Percentiles rank a stretch among this genome's conserved stretches.
Conservation (phyloP, 2,329 filamentous ascomycete species). For the Pleurostoma richardsiae region DNA sequence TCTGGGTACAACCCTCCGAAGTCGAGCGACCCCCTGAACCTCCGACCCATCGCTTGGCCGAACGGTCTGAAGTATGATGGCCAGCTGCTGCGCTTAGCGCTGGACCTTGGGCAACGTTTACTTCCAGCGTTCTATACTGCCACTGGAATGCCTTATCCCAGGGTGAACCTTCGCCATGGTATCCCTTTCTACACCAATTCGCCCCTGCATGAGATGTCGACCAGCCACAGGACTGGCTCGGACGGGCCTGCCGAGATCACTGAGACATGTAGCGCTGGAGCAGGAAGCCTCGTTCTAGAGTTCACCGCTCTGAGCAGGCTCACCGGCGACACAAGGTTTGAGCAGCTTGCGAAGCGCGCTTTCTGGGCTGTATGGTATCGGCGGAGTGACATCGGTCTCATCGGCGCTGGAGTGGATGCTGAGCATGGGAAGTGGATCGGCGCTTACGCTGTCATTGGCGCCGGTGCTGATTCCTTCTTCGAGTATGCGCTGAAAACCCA, state of each 20-base stretch:
- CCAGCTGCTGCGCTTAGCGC: constrained; percentile 82
- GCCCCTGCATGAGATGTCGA: constrained; percentile 60
- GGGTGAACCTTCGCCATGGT: constrained; percentile 85
- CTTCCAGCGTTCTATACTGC: constrained; percentile 88
- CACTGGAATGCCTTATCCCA: constrained; percentile 89
- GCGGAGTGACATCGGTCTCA: constrained; percentile 77
- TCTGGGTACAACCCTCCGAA: constrained; percentile 61
- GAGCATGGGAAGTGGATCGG: constrained; percentile 88
- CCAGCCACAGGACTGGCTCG: constrained; percentile 17
- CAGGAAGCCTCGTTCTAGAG: constrained; percentile 91
- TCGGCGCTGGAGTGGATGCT: constrained; percentile 84
- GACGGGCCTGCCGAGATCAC: constrained; percentile 66
- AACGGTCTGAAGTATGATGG: constrained; percentile 81
- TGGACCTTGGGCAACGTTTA: constrained; percentile 77
- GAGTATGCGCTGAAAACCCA: constrained; percentile 96
- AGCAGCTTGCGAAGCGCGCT: constrained; percentile 81
- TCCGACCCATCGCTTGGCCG: constrained; percentile 61
- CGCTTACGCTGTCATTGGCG: constrained; percentile 87
- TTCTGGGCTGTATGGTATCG: constrained; percentile 97
- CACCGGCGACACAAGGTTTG: constrained; percentile 82
- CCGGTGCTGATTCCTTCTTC: constrained; percentile 96
- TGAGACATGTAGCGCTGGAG: constrained; percentile 93
- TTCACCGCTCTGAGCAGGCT: constrained; percentile 87
- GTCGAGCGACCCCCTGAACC: constrained; percentile 35
- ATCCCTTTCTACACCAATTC: constrained; percentile 92